These are phyloP conservation scores for Halophytophthora polymorphica DNA, from an alignment of 352 stramenopile species.

Conservation along the genomic window DNA sequence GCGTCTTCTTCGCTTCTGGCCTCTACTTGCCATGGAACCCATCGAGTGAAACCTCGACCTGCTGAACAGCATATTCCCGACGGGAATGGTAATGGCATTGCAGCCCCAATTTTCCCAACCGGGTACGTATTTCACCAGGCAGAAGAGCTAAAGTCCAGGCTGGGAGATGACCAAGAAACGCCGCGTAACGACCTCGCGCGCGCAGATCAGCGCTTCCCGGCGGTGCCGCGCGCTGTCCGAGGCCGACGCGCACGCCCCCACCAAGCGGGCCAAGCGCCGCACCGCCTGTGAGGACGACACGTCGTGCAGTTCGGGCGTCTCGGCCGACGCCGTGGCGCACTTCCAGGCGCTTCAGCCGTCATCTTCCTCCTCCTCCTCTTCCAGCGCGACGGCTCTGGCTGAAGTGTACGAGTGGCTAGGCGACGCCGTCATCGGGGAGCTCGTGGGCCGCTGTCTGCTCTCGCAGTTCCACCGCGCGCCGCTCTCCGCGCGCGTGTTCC, in stretches of 20 bases:
- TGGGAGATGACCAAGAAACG: conserved; percentile 17
- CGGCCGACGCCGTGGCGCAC: conserved; percentile 18
- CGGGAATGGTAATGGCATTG: too few relatives aligned
- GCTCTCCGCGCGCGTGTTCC: conserved; percentile 63
- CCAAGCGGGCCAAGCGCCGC: conserved; percentile 9
- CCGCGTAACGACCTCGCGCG: conserved; percentile 1
- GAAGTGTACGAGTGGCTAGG: conserved; percentile 81
- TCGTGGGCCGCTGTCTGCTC: conserved; percentile 59
- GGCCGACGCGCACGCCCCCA: conserved; percentile 1
- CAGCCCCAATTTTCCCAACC: too few relatives aligned
- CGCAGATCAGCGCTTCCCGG: background rate
- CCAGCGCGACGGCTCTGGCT: conserved; percentile 18
- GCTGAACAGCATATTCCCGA: too few relatives aligned
- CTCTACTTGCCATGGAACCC: too few relatives aligned
- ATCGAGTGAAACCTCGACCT: too few relatives aligned
- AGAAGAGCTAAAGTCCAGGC: too few relatives aligned
- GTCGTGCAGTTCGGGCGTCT: background rate
- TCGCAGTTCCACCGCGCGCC: conserved; percentile 58
- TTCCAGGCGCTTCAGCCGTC: conserved; percentile 39
- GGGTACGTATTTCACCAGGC: too few relatives aligned
- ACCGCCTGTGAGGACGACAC: background rate
- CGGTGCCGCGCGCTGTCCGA: conserved; percentile 13
- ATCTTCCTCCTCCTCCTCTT: background rate
- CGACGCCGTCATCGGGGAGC: conserved; percentile 70
- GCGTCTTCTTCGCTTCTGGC: too few relatives aligned